These are phyloP conservation scores for Macrocybe gigantea DNA, from an alignment of 768 basidiomycete genomes.

Conservation along the genomic window DNA sequence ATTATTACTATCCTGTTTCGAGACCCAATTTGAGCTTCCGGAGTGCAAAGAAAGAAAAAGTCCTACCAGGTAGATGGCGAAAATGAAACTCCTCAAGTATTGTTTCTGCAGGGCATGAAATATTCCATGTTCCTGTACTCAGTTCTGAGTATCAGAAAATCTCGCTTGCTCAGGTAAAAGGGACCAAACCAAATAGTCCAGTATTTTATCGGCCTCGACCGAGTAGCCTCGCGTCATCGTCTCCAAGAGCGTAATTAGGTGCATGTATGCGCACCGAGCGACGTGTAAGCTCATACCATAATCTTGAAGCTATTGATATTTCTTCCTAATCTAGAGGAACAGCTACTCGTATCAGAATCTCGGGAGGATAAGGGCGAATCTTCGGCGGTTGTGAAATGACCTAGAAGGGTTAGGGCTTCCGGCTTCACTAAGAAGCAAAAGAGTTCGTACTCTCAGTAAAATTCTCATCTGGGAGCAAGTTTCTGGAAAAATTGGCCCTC, in stretches of 20 bases:
- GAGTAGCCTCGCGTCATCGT: slow-evolving; percentile 72
- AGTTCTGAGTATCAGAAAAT: slow-evolving; percentile 3
- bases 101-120: slow-evolving; percentile 82
- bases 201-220: slow-evolving; percentile 74
- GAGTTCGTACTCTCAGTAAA: slow-evolving; percentile 53
- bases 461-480: slow-evolving; percentile 74
- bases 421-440: not conserved
- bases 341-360: slow-evolving; percentile 27
- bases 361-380: slow-evolving; percentile 27
- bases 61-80: slow-evolving; percentile 77
- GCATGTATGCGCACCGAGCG: not conserved
- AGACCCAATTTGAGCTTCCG: slow-evolving; percentile 2
- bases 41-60: not conserved
- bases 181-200: slow-evolving; percentile 69
- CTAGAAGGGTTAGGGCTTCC: slow-evolving; percentile 22
- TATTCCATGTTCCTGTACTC: slow-evolving; percentile 70
- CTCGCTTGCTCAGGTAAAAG: slow-evolving; percentile 4
- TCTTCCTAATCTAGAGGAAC: slow-evolving; percentile 31
- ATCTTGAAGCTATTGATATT: slow-evolving; percentile 65
- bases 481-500: slow-evolving; percentile 30
- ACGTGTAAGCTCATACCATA: slow-evolving; percentile 33
- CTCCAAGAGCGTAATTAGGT: slow-evolving; percentile 16
- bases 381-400: slow-evolving; percentile 49
- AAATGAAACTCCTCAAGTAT: slow-evolving; percentile 81
- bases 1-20: slow-evolving; percentile 68